A percentile compares a stretch with the other conserved stretches of the same genome.
phyloP scores from a whole-genome alignment of 2,329 filamentous ascomycete genomes.

The Xylariaceae sp. region DNA sequence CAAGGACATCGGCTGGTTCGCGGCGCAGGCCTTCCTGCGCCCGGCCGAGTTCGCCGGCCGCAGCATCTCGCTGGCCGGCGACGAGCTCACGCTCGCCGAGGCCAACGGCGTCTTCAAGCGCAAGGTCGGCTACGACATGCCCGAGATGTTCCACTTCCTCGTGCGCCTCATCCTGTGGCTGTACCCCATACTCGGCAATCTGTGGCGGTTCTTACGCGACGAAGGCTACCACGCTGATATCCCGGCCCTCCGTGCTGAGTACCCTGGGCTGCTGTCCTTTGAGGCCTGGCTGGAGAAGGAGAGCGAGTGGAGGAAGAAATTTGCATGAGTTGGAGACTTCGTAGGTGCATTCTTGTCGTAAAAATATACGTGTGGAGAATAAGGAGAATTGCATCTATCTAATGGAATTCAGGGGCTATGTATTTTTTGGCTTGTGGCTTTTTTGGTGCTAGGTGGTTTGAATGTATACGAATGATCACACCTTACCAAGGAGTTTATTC shows the following conservation, averaged over 20 bases:
- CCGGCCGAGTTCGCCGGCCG: slow-evolving; percentile 37
- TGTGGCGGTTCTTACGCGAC: slow-evolving; percentile 43
- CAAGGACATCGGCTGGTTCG: slow-evolving; percentile 44
- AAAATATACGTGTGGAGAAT: too few relatives aligned
- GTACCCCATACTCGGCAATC: slow-evolving; percentile 38
- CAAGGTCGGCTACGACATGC: slow-evolving; percentile 35
- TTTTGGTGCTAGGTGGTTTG: too few relatives aligned
- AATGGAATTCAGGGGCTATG: too few relatives aligned
- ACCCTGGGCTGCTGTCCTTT: slow-evolving; percentile 35
- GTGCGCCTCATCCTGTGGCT: slow-evolving; percentile 32
- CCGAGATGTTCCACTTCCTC: slow-evolving; percentile 37
- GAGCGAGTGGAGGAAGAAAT: slow-evolving; percentile 9
- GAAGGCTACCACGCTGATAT: slow-evolving; percentile 43
- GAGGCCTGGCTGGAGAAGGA: slow-evolving; percentile 30
- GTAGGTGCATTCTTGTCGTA: too few relatives aligned
- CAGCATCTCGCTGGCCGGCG: slow-evolving; percentile 44
- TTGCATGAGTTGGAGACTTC: neutral
- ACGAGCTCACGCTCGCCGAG: slow-evolving; percentile 42
- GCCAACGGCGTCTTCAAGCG: slow-evolving; percentile 37
- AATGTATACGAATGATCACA: too few relatives aligned
- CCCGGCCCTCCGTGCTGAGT: slow-evolving; percentile 27
- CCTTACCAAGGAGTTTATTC: too few relatives aligned
- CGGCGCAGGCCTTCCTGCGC: slow-evolving; percentile 39
- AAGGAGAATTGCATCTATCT: too few relatives aligned
- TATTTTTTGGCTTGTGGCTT: too few relatives aligned